Evolutionary conservation across 1,139 yeast species (phyloP).

Genomic region (Suhomyces bokatorum): DNA sequence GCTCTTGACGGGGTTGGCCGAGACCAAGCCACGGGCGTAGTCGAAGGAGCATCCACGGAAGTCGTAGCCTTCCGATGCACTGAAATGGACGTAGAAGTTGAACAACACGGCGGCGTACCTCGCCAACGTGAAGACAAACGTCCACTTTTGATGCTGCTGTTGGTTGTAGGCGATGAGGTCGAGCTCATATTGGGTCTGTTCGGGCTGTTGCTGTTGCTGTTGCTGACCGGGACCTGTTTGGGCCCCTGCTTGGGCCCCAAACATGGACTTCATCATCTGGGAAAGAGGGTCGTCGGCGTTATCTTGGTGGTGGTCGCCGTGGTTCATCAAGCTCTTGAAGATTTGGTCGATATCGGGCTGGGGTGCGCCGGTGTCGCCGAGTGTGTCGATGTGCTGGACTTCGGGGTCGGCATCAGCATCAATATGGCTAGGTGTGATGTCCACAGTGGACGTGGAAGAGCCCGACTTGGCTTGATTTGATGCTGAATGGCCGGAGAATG

Average conservation of each 20-base stretch:
- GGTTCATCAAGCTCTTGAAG: slow-evolving; percentile 34
- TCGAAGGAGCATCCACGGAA: slow-evolving; percentile 36
- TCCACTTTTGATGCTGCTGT: slow-evolving; percentile 37
- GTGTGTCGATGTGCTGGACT: slow-evolving; percentile 28
- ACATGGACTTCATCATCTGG: slow-evolving; percentile 33
- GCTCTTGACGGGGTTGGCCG: slow-evolving; percentile 17
- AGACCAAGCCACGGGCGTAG: slow-evolving; percentile 27
- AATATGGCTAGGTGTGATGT: not conserved
- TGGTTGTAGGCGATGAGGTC: slow-evolving; percentile 33
- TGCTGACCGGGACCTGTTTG: slow-evolving; percentile 14
- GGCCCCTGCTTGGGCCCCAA: slow-evolving; percentile 5
- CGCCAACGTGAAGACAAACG: slow-evolving; percentile 33
- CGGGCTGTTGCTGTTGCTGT: slow-evolving; percentile 15
- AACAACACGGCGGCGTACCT: slow-evolving; percentile 28
- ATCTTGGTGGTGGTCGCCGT: slow-evolving; percentile 9
- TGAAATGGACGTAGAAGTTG: slow-evolving; percentile 41
- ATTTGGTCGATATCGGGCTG: slow-evolving; percentile 35
- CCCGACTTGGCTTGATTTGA: no score
- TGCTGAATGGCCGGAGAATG: not conserved
- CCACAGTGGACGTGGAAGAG: no score
- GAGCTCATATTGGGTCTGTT: slow-evolving; percentile 28
- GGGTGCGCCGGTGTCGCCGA: slow-evolving; percentile 9
- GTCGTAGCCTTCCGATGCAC: slow-evolving; percentile 16
- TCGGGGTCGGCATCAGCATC: slow-evolving; percentile 38
- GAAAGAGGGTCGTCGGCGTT: slow-evolving; percentile 28